phyloP scores from a whole-genome alignment of 352 stramenopile species.

The Phytophthora sojae region DNA sequence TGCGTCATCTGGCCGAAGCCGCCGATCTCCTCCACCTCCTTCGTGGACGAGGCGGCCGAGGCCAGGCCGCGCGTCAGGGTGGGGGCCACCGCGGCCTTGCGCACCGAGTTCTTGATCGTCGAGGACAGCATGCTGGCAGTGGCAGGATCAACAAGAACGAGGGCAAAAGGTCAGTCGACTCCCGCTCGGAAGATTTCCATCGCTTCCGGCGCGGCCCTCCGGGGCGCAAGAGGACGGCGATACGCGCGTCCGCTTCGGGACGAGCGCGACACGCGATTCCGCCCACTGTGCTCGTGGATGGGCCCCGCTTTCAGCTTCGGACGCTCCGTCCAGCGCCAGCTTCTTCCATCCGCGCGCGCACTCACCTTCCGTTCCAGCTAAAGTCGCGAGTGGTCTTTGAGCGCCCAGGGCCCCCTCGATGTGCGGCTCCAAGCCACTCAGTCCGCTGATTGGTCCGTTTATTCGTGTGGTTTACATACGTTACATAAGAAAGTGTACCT shows the following conservation, averaged over 20 bases:
- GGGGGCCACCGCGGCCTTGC: conserved; percentile 50
- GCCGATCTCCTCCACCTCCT: conserved; percentile 73
- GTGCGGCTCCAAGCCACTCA: conserved; percentile 24
- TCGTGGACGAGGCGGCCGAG: conserved; percentile 37
- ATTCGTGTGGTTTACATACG: too few relatives aligned
- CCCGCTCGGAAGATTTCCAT: background rate
- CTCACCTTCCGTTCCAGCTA: conserved; percentile 41
- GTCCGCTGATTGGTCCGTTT: too few relatives aligned
- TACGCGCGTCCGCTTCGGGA: background rate
- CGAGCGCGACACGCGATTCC: background rate
- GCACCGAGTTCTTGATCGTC: conserved; percentile 72
- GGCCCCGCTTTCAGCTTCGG: background rate
- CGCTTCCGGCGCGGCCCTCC: too few relatives aligned
- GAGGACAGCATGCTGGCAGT: conserved; percentile 69
- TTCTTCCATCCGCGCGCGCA: conserved; percentile 12
- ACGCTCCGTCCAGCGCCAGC: background rate
- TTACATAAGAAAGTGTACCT: too few relatives aligned
- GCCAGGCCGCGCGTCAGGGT: conserved; percentile 52
- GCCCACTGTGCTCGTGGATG: background rate
- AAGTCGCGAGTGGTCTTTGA: conserved; percentile 39
- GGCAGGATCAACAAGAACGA: background rate
- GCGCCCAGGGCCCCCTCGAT: conserved; percentile 17
- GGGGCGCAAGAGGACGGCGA: background rate
- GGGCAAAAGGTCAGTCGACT: conserved; percentile 8
- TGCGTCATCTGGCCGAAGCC: conserved; percentile 85